Base-by-base conservation (phyloP, 768 basidiomycete genomes). In the Daedalea quercina region DNA sequence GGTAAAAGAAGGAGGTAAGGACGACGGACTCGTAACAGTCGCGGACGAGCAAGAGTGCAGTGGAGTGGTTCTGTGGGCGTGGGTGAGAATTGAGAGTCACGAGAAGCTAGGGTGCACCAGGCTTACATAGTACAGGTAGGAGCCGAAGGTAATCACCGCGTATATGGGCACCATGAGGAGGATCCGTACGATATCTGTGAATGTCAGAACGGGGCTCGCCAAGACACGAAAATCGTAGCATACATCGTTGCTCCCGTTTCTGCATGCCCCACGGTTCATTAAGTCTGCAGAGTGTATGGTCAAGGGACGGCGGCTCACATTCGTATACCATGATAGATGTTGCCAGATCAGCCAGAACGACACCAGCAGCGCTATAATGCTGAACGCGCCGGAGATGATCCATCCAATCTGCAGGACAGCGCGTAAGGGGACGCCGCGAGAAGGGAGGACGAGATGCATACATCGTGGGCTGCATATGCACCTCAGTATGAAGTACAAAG, bases 101-200 rank as follows among this genome's bases (percentile, higher is more conserved):
- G 3, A 26, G 15, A 33, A 37, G 8, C 37, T 12, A 35, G 26
- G 41, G 19, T 22, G 19, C 24, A 23, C 37, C 4, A 17, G 41
- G 67, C 70, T 56, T 62, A 83, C 84, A 82, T 84, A 87, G 69
- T 83, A 85, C 26, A 86, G 67, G 66, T 82, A 90, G 3, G 85
- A 85, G 1, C 79, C 75, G 52, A 84, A 75, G 60, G 80, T 84
- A 65, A 85, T 79, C 35, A 77, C 61, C 9, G 84, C 81, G 63
- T 91, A 91, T 28, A 88, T 73, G 1, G 87, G 85, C 2, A 88
- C 85, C 82, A 91, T 82, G 67, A 90, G 80, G 22, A 91, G 74
- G 19, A 90, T 69, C 9, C 88, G 82, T 45, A 87, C 76, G 59
- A 87, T 85, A 63, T 87, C 83, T 86, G 52, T 3, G 45, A 33